Percentiles rank a stretch among this genome's conserved stretches.
phyloP scores from a whole-genome alignment of 768 basidiomycete genomes.

The Boletus sp. region DNA sequence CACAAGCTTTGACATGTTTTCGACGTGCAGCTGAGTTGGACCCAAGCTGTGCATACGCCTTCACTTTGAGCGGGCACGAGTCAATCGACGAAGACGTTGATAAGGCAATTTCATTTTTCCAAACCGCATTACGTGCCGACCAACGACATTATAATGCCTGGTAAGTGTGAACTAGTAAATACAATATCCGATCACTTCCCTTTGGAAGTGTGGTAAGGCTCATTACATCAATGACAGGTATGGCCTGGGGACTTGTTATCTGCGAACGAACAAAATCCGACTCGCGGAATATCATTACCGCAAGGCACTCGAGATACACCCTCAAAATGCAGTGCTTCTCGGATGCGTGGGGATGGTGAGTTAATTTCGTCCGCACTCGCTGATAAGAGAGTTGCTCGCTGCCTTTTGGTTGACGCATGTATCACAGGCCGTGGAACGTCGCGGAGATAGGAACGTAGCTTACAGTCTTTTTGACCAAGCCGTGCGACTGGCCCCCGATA shows the following conservation, averaged over 20 bases:
- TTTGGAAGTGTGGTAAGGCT: slow-evolving; percentile 10
- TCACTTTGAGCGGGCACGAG: slow-evolving; percentile 96
- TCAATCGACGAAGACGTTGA: slow-evolving; percentile 94
- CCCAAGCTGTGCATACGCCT: slow-evolving; percentile 90
- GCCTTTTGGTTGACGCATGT: slow-evolving; percentile 10
- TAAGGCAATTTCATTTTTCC: slow-evolving; percentile 87
- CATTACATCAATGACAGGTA: slow-evolving; percentile 63
- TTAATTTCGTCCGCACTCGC: slow-evolving; percentile 21
- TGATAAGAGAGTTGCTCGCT: slow-evolving; percentile 19
- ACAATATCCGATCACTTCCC: background rate
- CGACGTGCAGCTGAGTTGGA: slow-evolving; percentile 86
- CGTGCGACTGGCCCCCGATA: slow-evolving; percentile 74
- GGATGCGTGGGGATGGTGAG: slow-evolving; percentile 96
- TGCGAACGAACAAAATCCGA: slow-evolving; percentile 88
- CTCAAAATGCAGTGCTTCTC: slow-evolving; percentile 90
- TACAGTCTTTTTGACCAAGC: slow-evolving; percentile 81
- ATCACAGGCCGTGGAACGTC: slow-evolving; percentile 81
- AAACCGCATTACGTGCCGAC: slow-evolving; percentile 88
- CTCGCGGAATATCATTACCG: slow-evolving; percentile 97
- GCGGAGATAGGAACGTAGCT: slow-evolving; percentile 72
- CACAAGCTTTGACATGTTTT: slow-evolving; percentile 93
- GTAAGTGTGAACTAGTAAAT: slow-evolving; percentile 46
- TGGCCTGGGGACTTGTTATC: slow-evolving; percentile 95
- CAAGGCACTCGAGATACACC: slow-evolving; percentile 88
- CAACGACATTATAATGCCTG: slow-evolving; percentile 96